Evolutionary conservation across 306 rosid species (phyloP).

Genomic region (Herpetospermum pedunculosum): DNA sequence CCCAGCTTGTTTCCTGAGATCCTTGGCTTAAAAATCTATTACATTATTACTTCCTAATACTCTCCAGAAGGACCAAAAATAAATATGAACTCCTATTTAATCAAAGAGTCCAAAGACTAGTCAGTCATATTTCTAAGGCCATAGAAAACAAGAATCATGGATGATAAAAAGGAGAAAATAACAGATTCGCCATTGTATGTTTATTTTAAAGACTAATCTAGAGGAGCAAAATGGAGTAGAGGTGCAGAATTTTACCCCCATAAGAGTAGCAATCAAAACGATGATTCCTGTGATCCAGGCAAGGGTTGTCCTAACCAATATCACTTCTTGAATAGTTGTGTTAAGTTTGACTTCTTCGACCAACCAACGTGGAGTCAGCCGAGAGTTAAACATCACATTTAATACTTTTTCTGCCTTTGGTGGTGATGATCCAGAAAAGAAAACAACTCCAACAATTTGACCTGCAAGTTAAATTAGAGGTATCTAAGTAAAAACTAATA

Average conservation of each 20-base stretch:
- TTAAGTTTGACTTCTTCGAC: conserved; percentile 29
- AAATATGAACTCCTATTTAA: not conserved
- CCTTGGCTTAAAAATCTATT: not conserved
- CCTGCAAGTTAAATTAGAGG: conserved; percentile 36
- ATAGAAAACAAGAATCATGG: not conserved
- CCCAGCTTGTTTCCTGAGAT: not conserved
- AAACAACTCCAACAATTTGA: conserved; percentile 83
- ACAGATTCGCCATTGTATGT: not conserved
- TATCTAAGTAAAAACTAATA: not conserved
- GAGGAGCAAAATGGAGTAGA: not conserved
- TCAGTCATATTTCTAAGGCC: not conserved
- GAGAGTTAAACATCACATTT: conserved; percentile 41
- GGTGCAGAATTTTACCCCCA: conserved; percentile 59
- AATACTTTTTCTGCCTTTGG: conserved; percentile 36
- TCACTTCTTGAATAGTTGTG: conserved; percentile 22
- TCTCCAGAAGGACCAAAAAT: not conserved
- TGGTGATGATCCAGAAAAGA: conserved; percentile 28
- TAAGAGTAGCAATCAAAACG: conserved; percentile 64
- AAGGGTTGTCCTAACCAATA: conserved; percentile 59
- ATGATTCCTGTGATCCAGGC: conserved; percentile 89
- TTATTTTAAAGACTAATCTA: not conserved
- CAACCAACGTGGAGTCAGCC: conserved; percentile 46
- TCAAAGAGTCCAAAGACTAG: not conserved
- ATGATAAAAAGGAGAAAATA: not conserved
- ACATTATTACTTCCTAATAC: not conserved